Evolutionary conservation across 805 yeast genomes (phyloP).

Genomic region (Tetrapisispora namnaoensis): DNA sequence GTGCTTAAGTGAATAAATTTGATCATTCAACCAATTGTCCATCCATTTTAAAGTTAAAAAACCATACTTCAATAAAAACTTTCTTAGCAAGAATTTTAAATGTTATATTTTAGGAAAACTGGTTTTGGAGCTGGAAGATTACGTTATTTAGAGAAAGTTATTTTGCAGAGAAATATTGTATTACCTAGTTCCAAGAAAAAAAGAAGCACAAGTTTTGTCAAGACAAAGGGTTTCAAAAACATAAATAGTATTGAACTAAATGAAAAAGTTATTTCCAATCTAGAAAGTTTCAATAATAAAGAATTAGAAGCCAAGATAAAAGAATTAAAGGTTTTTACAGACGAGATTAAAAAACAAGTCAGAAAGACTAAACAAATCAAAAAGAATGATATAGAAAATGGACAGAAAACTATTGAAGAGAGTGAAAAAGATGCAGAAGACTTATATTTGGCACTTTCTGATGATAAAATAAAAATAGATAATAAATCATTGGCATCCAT

Average conservation of each 20-base stretch:
- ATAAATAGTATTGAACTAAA: not conserved
- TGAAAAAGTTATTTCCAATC: not conserved
- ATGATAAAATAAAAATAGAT: not conserved
- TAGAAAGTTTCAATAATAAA: conserved; percentile 4
- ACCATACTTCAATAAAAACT: not conserved
- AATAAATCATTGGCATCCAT: not conserved
- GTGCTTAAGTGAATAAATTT: not conserved
- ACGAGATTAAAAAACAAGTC: conserved; percentile 11
- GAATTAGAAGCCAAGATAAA: conserved; percentile 21
- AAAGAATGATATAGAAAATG: not conserved
- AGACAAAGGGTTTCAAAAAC: not conserved
- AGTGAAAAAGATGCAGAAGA: conserved; percentile 2
- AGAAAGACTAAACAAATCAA: not conserved
- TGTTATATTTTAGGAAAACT: not conserved
- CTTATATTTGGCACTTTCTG: not conserved
- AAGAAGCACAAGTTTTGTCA: not conserved
- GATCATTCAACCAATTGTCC: too few relatives aligned
- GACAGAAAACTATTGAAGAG: not conserved
- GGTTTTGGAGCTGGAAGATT: not conserved
- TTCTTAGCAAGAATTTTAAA: not conserved
- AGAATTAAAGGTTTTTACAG: conserved; percentile 23
- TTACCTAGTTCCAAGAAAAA: not conserved
- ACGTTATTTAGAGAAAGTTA: not conserved
- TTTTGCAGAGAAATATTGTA: not conserved
- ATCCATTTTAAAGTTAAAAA: too few relatives aligned